Percentiles rank a stretch among this genome's conserved stretches.
Evolutionary conservation across 495 filamentous ascomycete species (phyloP).

Genomic region (Tetracladium setigerum): DNA sequence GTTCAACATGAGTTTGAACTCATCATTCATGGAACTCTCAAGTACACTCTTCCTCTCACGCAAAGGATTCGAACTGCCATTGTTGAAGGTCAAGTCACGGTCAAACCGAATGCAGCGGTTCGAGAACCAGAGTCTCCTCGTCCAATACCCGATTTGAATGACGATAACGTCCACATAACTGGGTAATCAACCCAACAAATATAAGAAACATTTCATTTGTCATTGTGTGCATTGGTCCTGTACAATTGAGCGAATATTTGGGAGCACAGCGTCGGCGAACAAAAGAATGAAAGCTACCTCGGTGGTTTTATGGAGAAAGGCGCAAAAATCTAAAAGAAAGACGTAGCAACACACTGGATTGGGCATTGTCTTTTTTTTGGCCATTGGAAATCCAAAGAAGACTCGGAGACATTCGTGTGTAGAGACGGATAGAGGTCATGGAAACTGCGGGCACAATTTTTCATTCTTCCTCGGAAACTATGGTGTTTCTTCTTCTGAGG

Average conservation of each 20-base stretch:
- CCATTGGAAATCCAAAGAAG: too few species aligned
- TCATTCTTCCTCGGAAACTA: too few species aligned
- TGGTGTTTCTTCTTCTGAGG: neutral
- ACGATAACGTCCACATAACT: neutral
- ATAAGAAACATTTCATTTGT: conserved; percentile 17
- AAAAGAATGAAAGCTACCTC: neutral
- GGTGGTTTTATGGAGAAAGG: neutral
- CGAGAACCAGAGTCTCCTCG: conserved; percentile 19
- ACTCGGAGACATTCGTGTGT: too few species aligned
- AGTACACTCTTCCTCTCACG: conserved; percentile 81
- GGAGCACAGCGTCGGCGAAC: too few species aligned
- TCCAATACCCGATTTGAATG: conserved; percentile 1
- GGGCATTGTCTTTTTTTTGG: too few species aligned
- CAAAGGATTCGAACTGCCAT: conserved; percentile 50
- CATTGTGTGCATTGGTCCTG: conserved; percentile 9
- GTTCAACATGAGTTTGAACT: conserved; percentile 86
- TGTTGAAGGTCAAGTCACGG: conserved; percentile 40
- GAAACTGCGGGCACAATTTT: too few species aligned
- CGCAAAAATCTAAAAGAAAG: too few species aligned
- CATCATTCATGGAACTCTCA: conserved; percentile 80
- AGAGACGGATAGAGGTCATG: too few species aligned
- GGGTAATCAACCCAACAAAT: conserved; percentile 2
- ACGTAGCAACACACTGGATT: too few species aligned
- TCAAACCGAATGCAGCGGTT: conserved; percentile 35
- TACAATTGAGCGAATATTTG: conserved; percentile 15